Evolutionary conservation across 2,329 filamentous ascomycete species (phyloP).

Genomic region (Aotearoamyces nothofagi): DNA sequence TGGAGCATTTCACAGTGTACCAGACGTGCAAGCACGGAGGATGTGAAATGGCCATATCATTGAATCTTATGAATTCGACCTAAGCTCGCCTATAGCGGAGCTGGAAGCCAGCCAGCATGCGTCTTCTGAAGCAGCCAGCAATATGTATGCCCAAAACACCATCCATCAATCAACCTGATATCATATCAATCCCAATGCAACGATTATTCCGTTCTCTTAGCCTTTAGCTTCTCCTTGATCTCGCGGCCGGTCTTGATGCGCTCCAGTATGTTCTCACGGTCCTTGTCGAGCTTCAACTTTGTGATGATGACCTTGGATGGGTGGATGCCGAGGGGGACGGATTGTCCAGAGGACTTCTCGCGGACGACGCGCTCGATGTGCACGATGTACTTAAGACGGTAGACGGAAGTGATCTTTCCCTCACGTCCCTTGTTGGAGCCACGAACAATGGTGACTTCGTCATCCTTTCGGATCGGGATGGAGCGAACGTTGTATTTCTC

Average conservation of each 20-base stretch:
- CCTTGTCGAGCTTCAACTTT: conserved; percentile 97
- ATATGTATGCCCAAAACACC: conserved; percentile 5
- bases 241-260: conserved; percentile 71
- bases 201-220: conserved; percentile 8
- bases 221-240: conserved; percentile 45
- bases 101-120: conserved; percentile 9
- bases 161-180: conserved; percentile 5
- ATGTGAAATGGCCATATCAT: conserved; percentile 55
- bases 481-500: conserved; percentile 98
- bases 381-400: conserved; percentile 95
- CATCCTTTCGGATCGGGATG: conserved; percentile 95
- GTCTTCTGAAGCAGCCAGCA: conserved; percentile 3
- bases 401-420: conserved; percentile 95
- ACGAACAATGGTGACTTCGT: conserved; percentile 86
- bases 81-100: no score
- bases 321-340: conserved; percentile 85
- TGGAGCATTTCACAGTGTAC: conserved; percentile 53
- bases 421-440: conserved; percentile 94
- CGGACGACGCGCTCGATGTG: conserved; percentile 94
- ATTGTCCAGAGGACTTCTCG: conserved; percentile 96
- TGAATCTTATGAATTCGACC: not conserved
- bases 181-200: conserved; percentile 3
- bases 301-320: conserved; percentile 96
- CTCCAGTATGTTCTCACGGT: conserved; percentile 78
- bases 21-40: conserved; percentile 22